Percentiles rank a stretch among this genome's conserved stretches.
These are phyloP conservation scores for Metarhizium humberi DNA, from an alignment of 2,329 filamentous ascomycete species.

Conservation along the genomic window DNA sequence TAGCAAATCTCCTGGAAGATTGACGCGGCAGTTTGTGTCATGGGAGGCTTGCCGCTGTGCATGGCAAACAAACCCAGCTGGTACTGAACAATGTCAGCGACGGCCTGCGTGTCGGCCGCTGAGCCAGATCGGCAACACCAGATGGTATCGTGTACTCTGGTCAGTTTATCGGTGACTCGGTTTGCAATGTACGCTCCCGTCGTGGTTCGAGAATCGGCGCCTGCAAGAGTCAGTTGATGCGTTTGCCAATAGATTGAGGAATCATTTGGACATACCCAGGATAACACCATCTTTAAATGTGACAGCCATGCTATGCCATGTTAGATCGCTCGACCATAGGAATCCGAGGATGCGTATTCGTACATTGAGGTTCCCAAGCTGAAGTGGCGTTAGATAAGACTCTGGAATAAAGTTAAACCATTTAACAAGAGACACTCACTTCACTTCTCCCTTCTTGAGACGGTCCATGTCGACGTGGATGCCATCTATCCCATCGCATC, in stretches of 20 bases:
- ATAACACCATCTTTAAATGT: slow-evolving; percentile 99
- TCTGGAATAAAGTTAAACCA: background rate
- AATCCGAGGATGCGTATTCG: slow-evolving; percentile 23
- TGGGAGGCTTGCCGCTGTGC: slow-evolving; percentile 80
- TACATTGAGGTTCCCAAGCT: slow-evolving; percentile 95
- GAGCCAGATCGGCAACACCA: slow-evolving; percentile 99
- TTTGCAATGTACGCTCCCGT: slow-evolving; percentile 98
- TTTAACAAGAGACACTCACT: slow-evolving; percentile 50
- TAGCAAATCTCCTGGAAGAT: slow-evolving; percentile 99
- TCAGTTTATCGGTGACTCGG: slow-evolving; percentile 98
- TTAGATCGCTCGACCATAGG: slow-evolving; percentile 19
- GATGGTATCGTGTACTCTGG: slow-evolving; percentile 95
- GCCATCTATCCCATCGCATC: slow-evolving; percentile 59
- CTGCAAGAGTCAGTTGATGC: slow-evolving; percentile 27
- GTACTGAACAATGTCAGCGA: slow-evolving; percentile 96
- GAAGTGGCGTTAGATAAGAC: background rate
- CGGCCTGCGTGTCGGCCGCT: slow-evolving; percentile 93
- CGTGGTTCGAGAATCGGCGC: slow-evolving; percentile 93
- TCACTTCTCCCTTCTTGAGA: slow-evolving; percentile 97
- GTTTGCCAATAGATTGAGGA: background rate
- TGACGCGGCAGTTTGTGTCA: slow-evolving; percentile 87
- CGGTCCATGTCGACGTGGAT: slow-evolving; percentile 99
- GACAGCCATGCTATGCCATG: slow-evolving; percentile 73
- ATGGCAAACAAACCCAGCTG: slow-evolving; percentile 89
- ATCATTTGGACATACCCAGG: slow-evolving; percentile 46